Evolutionary conservation across 768 basidiomycete genomes (phyloP), one percentile per base, ranked within the genome.

Genomic region (Amyloporia xantha): DNA sequence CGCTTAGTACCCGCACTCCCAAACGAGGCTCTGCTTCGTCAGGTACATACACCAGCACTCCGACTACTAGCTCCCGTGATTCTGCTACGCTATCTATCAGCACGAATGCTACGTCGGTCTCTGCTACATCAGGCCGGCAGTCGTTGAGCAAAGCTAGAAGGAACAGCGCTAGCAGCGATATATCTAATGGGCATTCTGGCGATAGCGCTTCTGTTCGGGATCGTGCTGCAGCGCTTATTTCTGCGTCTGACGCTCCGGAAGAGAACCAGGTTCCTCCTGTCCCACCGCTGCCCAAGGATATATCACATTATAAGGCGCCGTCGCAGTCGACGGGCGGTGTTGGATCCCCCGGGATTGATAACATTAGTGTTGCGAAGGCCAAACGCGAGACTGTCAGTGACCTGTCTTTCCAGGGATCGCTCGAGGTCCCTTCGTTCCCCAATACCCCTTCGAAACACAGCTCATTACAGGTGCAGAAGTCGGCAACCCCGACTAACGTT

Each of bases 11-110:
- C 40, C 78, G 88, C 47, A 84, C 82, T n/a, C 77, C 84, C 27
- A 92, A 94, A 66, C 84, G 91, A 48, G 85, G 86, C 50, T 94
- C 91, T 20, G 83, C 89, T 9, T 93, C 91, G 5, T 95, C 91
- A 3, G 86, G 91, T 19, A 92, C 79, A 35, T 85, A 91, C 67
- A 77, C 86, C 15, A 82, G 82, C 64, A 91, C 82, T 20, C 85
- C 81, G 37, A 79, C 76, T 13, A 66, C 65, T n/a, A 87, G 85
- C 59, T 93, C 91, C 45, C 78, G 89, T 51, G 91, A 95, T 68
- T 94, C 91, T 4, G 84, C 85, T 17, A 86, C 85, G 1, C 76
- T 89, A 67, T 90, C 89, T 37, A 76, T 78, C 10, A 78, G 80
- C 20, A 89, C 91, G 5, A 89, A 83, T 59, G 74, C 77, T 44